Base-by-base conservation (phyloP, 208 protist genomes). In the Entamoeba dispar region DNA sequence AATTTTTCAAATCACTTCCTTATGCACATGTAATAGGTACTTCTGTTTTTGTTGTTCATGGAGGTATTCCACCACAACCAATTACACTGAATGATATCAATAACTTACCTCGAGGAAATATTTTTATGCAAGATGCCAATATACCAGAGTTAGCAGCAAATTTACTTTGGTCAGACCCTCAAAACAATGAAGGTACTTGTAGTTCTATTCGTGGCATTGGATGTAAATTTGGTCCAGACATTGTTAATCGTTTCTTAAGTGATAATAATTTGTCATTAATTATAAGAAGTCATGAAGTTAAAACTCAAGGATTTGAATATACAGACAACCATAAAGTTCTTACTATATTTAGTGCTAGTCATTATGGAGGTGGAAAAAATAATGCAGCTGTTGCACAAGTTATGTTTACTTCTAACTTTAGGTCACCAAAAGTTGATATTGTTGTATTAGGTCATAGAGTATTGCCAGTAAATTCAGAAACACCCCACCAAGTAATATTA, bases 11-110 rank as follows among this genome's bases (percentile, higher is more conserved):
- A 34, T 14, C n/a, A 52, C 43, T 93, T 43, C 92, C 92, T 31
- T 27, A 49, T 19, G 55, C 69, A 31, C 52, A 69, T 61, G 22
- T 91, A 3, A 91, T 93, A 91, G 61, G 49, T 19, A 50, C 49
- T 27, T 17, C 10, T 38, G 19, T 92, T 10, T 94, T 95, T n/a
- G 51, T 93, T 34, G 94, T 95, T 4, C 95, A 95, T 57, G 94
- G 93, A 5, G 94, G 94, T 2, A 17, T 95, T 10, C 93, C 93
- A 27, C 95, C 95, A 17, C 5, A 77, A 43, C 4, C 93, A 3
- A 27, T 51, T 31, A 47, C 12, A 27, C 8, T 95, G 4, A 43
- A 94, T 5, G 61, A 94, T 47, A 93, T 95, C 0, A 34, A 27
- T 34, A 27, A 38, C 14, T 22, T 69, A 27, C 15, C 50, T n/a